Conservation (phyloP, 768 basidiomycete genomes). For the Boletus patriciae region DNA sequence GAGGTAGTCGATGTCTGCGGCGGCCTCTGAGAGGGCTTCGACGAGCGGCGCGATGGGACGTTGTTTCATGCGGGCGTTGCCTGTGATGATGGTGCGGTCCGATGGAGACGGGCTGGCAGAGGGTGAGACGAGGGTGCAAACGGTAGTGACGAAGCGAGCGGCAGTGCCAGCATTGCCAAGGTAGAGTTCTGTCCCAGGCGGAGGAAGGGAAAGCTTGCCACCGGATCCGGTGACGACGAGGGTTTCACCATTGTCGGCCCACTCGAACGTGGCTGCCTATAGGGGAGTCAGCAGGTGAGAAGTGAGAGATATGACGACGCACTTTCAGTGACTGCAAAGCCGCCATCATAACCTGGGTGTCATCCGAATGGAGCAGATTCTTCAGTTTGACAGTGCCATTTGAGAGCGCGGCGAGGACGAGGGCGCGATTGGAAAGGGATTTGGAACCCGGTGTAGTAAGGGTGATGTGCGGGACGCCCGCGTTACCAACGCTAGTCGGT, state of each 20-base stretch:
- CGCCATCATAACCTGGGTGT: constrained; percentile 99
- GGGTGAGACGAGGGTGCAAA: constrained; percentile 82
- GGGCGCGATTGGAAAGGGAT: constrained; percentile 91
- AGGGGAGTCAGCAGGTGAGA: neutral
- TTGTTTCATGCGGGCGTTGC: constrained; percentile 98
- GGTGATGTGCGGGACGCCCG: constrained; percentile 35
- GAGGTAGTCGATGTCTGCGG: constrained; percentile 72
- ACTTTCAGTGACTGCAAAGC: constrained; percentile 88
- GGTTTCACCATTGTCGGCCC: constrained; percentile 97
- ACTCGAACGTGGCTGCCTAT: constrained; percentile 87
- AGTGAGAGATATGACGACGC: neutral
- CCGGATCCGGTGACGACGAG: constrained; percentile 87
- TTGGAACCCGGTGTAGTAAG: constrained; percentile 97
- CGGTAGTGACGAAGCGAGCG: constrained; percentile 94
- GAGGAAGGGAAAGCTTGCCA: constrained; percentile 76
- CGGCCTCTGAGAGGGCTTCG: constrained; percentile 81
- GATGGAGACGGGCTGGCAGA: constrained; percentile 34
- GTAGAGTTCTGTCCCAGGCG: constrained; percentile 84
- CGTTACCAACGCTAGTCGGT: neutral
- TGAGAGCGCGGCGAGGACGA: constrained; percentile 90
- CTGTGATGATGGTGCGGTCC: constrained; percentile 80
- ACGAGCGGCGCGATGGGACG: constrained; percentile 96
- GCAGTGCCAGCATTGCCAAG: constrained; percentile 98
- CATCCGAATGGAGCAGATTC: constrained; percentile 95
- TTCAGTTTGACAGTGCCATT: constrained; percentile 83